These are phyloP conservation scores for Prunus mira DNA, from an alignment of 306 rosid species.

Conservation along the genomic window DNA sequence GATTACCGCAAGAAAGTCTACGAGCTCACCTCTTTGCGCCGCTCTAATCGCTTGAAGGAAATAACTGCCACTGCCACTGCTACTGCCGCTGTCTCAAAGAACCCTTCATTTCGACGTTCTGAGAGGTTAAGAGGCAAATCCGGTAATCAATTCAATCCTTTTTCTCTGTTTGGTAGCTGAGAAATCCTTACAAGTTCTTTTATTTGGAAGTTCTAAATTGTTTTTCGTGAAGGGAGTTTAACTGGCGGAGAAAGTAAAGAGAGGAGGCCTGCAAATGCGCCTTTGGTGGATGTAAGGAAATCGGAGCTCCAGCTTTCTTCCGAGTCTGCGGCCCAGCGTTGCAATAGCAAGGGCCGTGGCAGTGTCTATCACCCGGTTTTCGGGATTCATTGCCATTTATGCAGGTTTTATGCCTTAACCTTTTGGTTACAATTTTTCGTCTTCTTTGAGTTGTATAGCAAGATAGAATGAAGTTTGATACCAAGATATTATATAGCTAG, in stretches of 20 bases:
- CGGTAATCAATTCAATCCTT: neutral
- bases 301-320: constrained; percentile 30
- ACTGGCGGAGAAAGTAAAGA: constrained; percentile 18
- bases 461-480: neutral
- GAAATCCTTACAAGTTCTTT: neutral
- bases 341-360: constrained; percentile 65
- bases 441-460: neutral
- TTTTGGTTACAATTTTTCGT: neutral
- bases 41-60: constrained; percentile 46
- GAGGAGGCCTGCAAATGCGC: constrained; percentile 58
- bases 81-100: no score
- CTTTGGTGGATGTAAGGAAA: constrained; percentile 29
- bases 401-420: constrained; percentile 44
- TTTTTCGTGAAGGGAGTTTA: constrained; percentile 6
- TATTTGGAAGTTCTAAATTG: neutral
- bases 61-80: neutral
- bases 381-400: constrained; percentile 75
- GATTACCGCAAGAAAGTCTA: constrained; percentile 13
- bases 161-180: neutral
- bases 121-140: constrained; percentile 12
- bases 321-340: constrained; percentile 45
- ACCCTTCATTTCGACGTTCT: constrained; percentile 11
- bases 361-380: constrained; percentile 52
- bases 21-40: constrained; percentile 45
- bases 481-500: neutral